These are phyloP conservation scores for Trichoderma citrinoviride DNA, from an alignment of 2,329 filamentous ascomycete genomes.

Conservation along the genomic window DNA sequence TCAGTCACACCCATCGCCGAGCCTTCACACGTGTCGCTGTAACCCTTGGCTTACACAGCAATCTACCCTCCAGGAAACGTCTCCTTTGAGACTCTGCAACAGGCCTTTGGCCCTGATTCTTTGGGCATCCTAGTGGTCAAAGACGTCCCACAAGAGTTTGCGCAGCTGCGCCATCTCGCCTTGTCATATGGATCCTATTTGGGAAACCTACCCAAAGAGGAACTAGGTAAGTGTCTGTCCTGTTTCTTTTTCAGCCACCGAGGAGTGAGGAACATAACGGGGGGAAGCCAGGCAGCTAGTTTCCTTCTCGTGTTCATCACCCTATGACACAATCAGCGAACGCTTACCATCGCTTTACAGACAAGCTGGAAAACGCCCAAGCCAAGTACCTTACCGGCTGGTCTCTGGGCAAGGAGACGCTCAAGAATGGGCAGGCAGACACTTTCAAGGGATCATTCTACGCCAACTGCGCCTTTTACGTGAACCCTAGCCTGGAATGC, in stretches of 20 bases:
- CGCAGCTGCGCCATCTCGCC: slow-evolving; percentile 66
- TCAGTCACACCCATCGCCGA: background rate
- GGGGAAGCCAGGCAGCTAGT: background rate
- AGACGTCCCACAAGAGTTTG: slow-evolving; percentile 72
- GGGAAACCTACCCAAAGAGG: slow-evolving; percentile 69
- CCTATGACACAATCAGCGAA: background rate
- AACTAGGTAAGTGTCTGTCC: slow-evolving; percentile 59
- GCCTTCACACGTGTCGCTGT: background rate
- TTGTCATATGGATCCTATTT: slow-evolving; percentile 88
- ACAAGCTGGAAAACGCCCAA: slow-evolving; percentile 56
- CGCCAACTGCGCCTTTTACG: slow-evolving; percentile 77
- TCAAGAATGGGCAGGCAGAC: slow-evolving; percentile 74
- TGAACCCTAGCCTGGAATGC: slow-evolving; percentile 60
- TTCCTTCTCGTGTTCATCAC: background rate
- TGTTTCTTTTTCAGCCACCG: background rate
- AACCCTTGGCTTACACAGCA: slow-evolving; percentile 1
- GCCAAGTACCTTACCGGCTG: slow-evolving; percentile 69
- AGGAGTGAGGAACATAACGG: background rate
- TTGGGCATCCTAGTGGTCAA: slow-evolving; percentile 93
- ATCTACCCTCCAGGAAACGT: slow-evolving; percentile 54
- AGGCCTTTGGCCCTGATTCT: slow-evolving; percentile 86
- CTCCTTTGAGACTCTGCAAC: slow-evolving; percentile 64
- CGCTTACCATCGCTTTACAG: slow-evolving; percentile 32
- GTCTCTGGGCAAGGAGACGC: slow-evolving; percentile 79
- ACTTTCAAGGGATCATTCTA: slow-evolving; percentile 83